Percentiles rank a stretch among this genome's conserved stretches.
phyloP scores from a whole-genome alignment of 2,329 filamentous ascomycete species.

The Cladorrhinum sp. region DNA sequence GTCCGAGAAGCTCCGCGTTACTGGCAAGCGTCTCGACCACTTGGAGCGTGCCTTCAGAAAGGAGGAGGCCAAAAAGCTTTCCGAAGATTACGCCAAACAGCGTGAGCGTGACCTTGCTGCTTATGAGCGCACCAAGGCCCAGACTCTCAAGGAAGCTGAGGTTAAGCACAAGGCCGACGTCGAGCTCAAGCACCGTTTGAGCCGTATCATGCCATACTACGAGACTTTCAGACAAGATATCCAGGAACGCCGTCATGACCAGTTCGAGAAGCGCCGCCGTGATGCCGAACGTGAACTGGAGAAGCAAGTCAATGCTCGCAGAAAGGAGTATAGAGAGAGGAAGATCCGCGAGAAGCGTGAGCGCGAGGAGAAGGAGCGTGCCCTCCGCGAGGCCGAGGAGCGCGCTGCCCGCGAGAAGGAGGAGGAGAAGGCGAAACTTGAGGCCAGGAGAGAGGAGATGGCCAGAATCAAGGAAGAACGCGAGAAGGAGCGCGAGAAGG shows the following conservation, averaged over 20 bases:
- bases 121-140: conserved; percentile 74
- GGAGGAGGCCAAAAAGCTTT: conserved; percentile 90
- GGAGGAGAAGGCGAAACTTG: conserved; percentile 75
- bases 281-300: conserved; percentile 91
- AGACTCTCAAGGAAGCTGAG: conserved; percentile 77
- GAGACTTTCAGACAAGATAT: conserved; percentile 79
- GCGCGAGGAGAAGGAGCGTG: conserved; percentile 78
- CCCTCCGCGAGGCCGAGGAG: conserved; percentile 81
- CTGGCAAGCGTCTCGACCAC: conserved; percentile 94
- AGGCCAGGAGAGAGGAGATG: conserved; percentile 72
- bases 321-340: conserved; percentile 83
- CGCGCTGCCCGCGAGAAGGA: conserved; percentile 76
- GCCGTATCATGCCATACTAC: conserved; percentile 78
- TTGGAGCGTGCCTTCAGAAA: conserved; percentile 94
- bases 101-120: conserved; percentile 72
- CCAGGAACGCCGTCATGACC: conserved; percentile 82
- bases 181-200: conserved; percentile 88
- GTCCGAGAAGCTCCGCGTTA: conserved; percentile 84
- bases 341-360: conserved; percentile 80
- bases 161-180: conserved; percentile 89
- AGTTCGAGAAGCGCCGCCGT: conserved; percentile 92
- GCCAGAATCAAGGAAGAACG: conserved; percentile 64
- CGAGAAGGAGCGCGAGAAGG: conserved; percentile 66
- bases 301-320: conserved; percentile 81
- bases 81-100: conserved; percentile 81